Conservation (phyloP, 345 rosid species). For the Raphanus sativus region DNA sequence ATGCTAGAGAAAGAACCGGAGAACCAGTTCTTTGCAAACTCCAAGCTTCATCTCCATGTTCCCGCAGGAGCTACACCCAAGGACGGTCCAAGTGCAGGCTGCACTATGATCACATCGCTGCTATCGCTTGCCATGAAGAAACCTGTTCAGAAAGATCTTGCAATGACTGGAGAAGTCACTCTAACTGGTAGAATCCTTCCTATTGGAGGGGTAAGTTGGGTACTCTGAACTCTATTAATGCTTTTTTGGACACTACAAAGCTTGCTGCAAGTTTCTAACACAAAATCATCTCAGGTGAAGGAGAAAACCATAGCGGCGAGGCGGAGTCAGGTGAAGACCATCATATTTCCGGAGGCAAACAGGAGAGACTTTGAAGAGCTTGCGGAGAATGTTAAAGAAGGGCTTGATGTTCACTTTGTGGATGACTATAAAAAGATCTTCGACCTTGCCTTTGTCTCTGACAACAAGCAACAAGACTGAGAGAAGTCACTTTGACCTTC, state of each 20-base stretch:
- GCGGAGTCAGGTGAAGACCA: not conserved
- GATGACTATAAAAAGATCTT: not conserved
- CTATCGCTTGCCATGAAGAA: not conserved
- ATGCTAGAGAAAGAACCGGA: not conserved
- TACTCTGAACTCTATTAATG: not conserved
- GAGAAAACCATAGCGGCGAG: not conserved
- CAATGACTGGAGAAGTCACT: not conserved
- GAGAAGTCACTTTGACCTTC: not conserved
- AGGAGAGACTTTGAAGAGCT: not conserved
- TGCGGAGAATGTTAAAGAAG: not conserved
- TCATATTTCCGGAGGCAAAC: not conserved
- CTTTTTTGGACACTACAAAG: not conserved
- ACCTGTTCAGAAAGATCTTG: not conserved
- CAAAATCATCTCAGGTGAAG: not conserved
- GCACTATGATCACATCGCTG: not conserved
- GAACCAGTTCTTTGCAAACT: not conserved
- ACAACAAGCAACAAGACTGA: not conserved
- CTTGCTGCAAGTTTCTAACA: not conserved
- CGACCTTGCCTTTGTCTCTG: not conserved
- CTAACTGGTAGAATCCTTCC: not conserved
- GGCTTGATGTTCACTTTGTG: not conserved
- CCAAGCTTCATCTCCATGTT: constrained; percentile 1
- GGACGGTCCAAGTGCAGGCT: not conserved
- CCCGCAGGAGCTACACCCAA: not conserved
- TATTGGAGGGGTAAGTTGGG: not conserved